Base-by-base conservation (phyloP, 2,329 filamentous ascomycete species). In the Pseudogymnoascus sp. region DNA sequence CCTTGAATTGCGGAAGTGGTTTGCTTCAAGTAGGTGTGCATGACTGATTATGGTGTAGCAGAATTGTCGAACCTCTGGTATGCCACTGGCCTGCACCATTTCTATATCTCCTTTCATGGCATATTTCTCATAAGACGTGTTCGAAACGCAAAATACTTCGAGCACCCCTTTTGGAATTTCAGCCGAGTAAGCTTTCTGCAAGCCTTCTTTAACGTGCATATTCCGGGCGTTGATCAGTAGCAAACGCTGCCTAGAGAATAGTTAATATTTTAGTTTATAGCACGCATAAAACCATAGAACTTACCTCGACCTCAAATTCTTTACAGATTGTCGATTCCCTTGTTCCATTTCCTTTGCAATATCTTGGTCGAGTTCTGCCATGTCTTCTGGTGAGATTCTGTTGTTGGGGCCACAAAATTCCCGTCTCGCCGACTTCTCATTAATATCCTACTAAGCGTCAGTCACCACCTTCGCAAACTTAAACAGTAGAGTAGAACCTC, bases 81-180 rank as follows among this genome's bases (percentile, higher is more conserved):
- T 69, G 0, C 71, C 72, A 28, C 71, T 75, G 5, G 69, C 71
- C 1, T 64, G 40, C 8, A 74, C 68, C 59, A 70, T 63, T 1
- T 69, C 67, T 2, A 38, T 41, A 52, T 72, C 70, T 11, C 72
- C 73, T 58, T 71, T 71, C 18, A 63, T 67, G 14, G 66, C 67
- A 61, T 72, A 71, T 59, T 74, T 72, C 41, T 75, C 69, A 63
- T 75, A 76, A 49, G 67, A 67, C 11, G 64, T 71, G 63, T 75
- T 75, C 5, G 73, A 75, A 0, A 76, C 70, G 43, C 73, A 76
- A 58, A 76, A 76, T 1, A 75, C 72, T 23, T 75, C 66, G 1
- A 75, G 63, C 3, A 8, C 45, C 6, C 65, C 63, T 5, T 67
- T 65, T 1, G 69, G 59, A 3, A 64, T 63, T 33, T 71, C 67